Percentiles rank a stretch among this genome's conserved stretches.
Conservation (phyloP, 768 basidiomycete genomes). For the Boletus pseudo-olivaceus region DNA sequence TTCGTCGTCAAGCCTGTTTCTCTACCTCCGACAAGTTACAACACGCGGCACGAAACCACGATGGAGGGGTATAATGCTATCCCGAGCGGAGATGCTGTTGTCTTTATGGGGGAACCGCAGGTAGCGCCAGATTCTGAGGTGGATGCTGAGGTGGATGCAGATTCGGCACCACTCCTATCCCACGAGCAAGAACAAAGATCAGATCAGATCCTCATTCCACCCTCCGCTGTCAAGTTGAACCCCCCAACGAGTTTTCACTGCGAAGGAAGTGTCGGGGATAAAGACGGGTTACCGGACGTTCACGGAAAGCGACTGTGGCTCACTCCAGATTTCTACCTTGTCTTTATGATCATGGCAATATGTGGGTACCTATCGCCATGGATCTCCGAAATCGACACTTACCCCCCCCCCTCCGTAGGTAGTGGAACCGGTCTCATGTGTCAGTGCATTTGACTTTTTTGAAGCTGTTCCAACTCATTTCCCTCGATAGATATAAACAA, state of each 20-base stretch:
- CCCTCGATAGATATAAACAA: conserved; percentile 69
- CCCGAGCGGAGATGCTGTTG: conserved; percentile 13
- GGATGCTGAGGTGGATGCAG: conserved; percentile 15
- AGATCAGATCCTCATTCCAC: conserved; percentile 19
- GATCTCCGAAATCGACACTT: neutral
- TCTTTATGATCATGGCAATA: conserved; percentile 53
- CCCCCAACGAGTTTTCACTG: conserved; percentile 3
- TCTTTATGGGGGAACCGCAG: conserved; percentile 25
- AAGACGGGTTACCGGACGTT: conserved; percentile 44
- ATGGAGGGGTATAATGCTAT: conserved; percentile 21
- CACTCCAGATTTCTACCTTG: conserved; percentile 60
- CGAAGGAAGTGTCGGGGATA: conserved; percentile 4
- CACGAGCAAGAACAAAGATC: conserved; percentile 15
- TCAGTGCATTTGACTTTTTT: conserved; percentile 29
- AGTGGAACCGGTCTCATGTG: conserved; percentile 78
- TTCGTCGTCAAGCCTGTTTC: conserved; percentile 72
- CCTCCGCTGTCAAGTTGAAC: conserved; percentile 24
- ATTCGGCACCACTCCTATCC: conserved; percentile 22
- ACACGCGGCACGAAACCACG: neutral
- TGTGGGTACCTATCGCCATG: conserved; percentile 37
- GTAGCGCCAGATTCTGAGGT: conserved; percentile 5
- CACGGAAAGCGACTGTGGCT: conserved; percentile 50
- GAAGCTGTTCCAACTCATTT: neutral
- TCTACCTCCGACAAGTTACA: conserved; percentile 37
- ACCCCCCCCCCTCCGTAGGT: conserved; percentile 37